phyloP scores from a whole-genome alignment of 2,329 filamentous ascomycete species.

The Dothistroma pini region DNA sequence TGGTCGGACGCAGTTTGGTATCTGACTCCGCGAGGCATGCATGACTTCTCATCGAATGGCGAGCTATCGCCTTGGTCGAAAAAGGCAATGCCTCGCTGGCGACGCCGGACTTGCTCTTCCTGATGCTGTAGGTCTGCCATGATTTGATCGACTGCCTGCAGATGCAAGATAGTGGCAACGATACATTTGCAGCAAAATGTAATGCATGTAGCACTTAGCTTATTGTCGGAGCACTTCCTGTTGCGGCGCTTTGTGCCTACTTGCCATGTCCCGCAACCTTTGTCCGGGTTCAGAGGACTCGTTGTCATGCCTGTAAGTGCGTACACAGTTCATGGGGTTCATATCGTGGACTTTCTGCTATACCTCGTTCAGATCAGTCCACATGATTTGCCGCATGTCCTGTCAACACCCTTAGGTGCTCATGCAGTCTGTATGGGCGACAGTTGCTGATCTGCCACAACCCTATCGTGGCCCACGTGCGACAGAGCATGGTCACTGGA shows the following conservation, averaged over 20 bases:
- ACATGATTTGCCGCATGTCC: background rate
- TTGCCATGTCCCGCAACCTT: background rate
- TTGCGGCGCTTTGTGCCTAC: background rate
- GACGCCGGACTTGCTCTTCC: background rate
- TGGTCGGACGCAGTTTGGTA: background rate
- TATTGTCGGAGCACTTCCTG: background rate
- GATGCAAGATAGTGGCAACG: background rate
- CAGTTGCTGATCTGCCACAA: background rate
- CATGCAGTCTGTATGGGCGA: background rate
- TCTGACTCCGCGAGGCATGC: background rate
- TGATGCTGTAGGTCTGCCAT: background rate
- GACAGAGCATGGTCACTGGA: background rate
- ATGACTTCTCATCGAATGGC: background rate
- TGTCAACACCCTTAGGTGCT: background rate
- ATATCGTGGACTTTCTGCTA: background rate
- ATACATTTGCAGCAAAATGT: background rate
- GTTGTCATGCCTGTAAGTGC: background rate
- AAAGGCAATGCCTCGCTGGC: constrained; percentile 1
- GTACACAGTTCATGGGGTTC: background rate
- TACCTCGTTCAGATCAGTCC: background rate
- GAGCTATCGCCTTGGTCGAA: background rate
- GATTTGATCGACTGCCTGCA: background rate
- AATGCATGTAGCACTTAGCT: background rate
- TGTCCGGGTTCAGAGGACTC: background rate
- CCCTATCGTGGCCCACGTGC: background rate